Percentiles rank a stretch among this genome's conserved stretches.
Evolutionary conservation across 345 rosid genomes (phyloP).

Genomic region (Arabis hirsuta): DNA sequence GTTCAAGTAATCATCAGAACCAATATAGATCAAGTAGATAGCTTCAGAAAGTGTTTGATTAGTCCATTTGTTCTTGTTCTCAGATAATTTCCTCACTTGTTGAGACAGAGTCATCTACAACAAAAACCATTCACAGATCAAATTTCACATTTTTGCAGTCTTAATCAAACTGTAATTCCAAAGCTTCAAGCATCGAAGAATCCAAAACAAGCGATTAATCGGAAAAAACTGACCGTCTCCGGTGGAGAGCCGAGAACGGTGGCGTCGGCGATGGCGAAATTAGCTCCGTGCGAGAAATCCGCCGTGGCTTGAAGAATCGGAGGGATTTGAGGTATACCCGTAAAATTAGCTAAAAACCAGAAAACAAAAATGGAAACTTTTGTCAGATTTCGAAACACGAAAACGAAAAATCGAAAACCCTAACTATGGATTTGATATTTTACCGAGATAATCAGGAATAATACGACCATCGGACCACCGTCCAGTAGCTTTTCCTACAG

Average conservation of each 20-base stretch:
- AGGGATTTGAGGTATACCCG: constrained; percentile 36
- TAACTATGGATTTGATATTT: neutral
- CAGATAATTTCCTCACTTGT: constrained; percentile 38
- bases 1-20: constrained; percentile 42
- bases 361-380: too few relatives aligned
- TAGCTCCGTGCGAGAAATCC: constrained; percentile 47
- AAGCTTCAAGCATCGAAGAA: neutral
- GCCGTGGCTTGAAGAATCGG: constrained; percentile 33
- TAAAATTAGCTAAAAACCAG: constrained; percentile 30
- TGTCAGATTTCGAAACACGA: neutral
- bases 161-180: neutral
- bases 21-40: constrained; percentile 44
- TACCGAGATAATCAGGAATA: constrained; percentile 50
- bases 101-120: constrained; percentile 39
- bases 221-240: constrained; percentile 38
- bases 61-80: constrained; percentile 40
- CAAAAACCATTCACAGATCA: neutral
- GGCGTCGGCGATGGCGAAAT: constrained; percentile 45
- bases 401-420: neutral
- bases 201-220: neutral
- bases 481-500: constrained; percentile 43
- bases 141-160: too few relatives aligned
- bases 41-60: constrained; percentile 33
- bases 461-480: constrained; percentile 52
- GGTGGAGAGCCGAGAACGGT: constrained; percentile 40